Percentiles rank a stretch among this genome's conserved stretches.
Conservation (phyloP, 148 eudicot genomes). For the Fagopyrum tataricum region DNA sequence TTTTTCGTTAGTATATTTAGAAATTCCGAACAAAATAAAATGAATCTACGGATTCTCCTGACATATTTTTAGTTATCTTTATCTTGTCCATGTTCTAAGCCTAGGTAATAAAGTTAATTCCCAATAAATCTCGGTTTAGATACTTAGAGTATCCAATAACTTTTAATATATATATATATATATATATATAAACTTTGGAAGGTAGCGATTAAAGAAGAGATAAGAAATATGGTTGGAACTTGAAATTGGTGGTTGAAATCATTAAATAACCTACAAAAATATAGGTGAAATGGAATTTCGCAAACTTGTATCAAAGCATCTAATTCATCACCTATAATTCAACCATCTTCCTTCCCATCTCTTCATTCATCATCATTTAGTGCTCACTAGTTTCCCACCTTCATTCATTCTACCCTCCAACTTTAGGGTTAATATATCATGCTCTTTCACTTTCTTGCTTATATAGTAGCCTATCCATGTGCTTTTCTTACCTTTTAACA, state of each 20-base stretch:
- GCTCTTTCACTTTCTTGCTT: background rate
- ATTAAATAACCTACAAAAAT: background rate
- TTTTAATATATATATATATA: no score
- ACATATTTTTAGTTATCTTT: no score
- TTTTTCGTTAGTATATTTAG: no score
- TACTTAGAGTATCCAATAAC: no score
- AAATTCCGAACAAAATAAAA: no score
- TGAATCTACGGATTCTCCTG: no score
- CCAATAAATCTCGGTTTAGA: no score
- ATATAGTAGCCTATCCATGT: background rate
- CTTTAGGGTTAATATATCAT: background rate
- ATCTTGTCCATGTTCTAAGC: no score
- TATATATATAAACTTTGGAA: background rate
- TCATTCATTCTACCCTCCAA: background rate
- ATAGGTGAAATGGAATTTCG: background rate
- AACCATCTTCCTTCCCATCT: background rate
- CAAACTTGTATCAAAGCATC: slow-evolving; percentile 1
- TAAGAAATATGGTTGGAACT: background rate
- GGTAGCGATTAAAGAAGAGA: background rate
- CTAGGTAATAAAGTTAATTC: no score
- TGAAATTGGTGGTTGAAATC: background rate
- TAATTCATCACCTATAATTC: background rate
- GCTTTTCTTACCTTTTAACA: background rate
- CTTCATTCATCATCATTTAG: background rate
- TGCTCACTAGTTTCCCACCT: background rate